A percentile compares a stretch with the other conserved stretches of the same genome.
phyloP scores from a whole-genome alignment of 1,284 basidiomycete species.

The Melanopsichium pennsylvanicum region DNA sequence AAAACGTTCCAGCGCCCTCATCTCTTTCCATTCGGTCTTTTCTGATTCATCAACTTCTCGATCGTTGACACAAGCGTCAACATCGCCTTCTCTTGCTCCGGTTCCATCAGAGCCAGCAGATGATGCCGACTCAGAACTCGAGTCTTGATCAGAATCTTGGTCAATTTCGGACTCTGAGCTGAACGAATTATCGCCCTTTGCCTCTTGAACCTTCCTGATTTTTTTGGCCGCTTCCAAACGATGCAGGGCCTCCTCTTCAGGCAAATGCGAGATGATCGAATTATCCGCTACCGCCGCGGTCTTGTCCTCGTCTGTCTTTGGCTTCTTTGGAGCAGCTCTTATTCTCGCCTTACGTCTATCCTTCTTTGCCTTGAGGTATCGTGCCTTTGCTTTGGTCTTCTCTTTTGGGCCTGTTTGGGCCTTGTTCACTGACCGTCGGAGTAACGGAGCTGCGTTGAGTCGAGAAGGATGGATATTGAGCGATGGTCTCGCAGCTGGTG shows the following conservation, averaged over 20 bases:
- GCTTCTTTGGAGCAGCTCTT: slow-evolving; percentile 47
- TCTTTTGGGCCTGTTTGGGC: slow-evolving; percentile 58
- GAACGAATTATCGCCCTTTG: not conserved
- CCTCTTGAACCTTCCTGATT: not conserved
- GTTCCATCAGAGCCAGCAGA: not conserved
- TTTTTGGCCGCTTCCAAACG: slow-evolving; percentile 7
- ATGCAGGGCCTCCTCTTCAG: slow-evolving; percentile 32
- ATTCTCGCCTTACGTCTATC: slow-evolving; percentile 52
- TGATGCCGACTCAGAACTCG: slow-evolving; percentile 8
- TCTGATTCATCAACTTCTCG: not conserved
- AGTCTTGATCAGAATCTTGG: slow-evolving; percentile 5
- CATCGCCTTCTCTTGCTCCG: not conserved
- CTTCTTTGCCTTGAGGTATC: slow-evolving; percentile 63
- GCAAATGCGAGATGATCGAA: slow-evolving; percentile 16
- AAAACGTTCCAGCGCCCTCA: slow-evolving; percentile 26
- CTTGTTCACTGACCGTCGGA: slow-evolving; percentile 44
- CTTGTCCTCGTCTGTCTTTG: slow-evolving; percentile 28
- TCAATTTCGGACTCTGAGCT: slow-evolving; percentile 5
- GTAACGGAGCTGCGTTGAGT: slow-evolving; percentile 39
- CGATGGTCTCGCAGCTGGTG: slow-evolving; percentile 10
- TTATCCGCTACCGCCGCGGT: slow-evolving; percentile 12
- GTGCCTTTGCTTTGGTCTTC: no score
- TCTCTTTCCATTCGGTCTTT: slow-evolving; percentile 6
- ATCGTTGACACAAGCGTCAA: not conserved
- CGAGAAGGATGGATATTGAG: slow-evolving; percentile 56